Base-by-base conservation (phyloP, 2,329 filamentous ascomycete species). In the Aspergillus brunneoviolaceus region DNA sequence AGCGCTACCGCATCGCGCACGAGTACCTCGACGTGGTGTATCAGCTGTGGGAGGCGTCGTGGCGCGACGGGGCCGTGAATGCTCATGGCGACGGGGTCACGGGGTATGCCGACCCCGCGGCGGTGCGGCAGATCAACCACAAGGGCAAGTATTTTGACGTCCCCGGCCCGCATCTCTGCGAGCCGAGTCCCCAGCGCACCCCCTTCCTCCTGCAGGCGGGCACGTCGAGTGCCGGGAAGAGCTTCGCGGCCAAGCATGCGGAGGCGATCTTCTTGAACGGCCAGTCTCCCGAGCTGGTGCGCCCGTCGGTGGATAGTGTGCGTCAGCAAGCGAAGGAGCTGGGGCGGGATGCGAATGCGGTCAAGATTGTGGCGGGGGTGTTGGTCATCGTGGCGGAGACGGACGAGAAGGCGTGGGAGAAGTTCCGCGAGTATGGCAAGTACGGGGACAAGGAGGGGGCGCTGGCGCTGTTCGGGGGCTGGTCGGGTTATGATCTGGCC, bases 31-130 rank as follows among this genome's bases (percentile, higher is more conserved):
- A 78, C n/a, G 74, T 80, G 7, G 67, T 72, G 1, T 79, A 79
- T 57, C 81, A 82, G 64, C 73, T 84, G 0, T 84, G 81, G 81
- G 81, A 85, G 68, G 80, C 78, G 0, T 82, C 78, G 5, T 85
- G 82, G 82, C 72, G 78, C 23, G 76, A 79, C 47, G 75, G 72
- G 6, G 76, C 77, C 0, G 73, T 79, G 49, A 60, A 67, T 19
- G 19, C 42, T 2, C 57, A 56, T 5, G 35, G 4, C 1, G 57
- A 55, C n/a, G 57, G 56, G 11, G 52, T 49, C 7, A 49, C 57
- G 21, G 69, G 67, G 0, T 78, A 78, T 35, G 74, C 72, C 1
- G 68, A 76, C 35, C 73, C 76, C 0, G 61, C 67, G 2, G 69
- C 63, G 5, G 76, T 79, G 9, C 67, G 75, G 6, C 69, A 72